Conservation (phyloP, 768 basidiomycete species). For the Floccularia luteovirens region DNA sequence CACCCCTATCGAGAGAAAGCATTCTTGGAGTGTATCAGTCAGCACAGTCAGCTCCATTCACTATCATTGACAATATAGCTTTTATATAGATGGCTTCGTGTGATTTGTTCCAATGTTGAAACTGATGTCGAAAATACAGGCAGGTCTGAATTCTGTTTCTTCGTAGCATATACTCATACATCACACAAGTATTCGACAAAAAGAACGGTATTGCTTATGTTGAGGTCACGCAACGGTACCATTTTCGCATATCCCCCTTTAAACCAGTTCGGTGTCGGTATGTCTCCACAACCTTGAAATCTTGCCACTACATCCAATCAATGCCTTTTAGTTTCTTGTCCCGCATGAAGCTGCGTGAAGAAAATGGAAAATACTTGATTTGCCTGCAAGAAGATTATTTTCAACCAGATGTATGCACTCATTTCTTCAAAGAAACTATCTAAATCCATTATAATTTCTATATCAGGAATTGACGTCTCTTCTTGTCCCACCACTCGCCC, state of each 20-base stretch:
- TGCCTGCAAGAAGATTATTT: slow-evolving; percentile 36
- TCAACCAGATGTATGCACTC: slow-evolving; percentile 18
- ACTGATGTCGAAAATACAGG: slow-evolving; percentile 29
- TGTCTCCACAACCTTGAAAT: slow-evolving; percentile 7
- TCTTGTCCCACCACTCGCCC: slow-evolving; percentile 13
- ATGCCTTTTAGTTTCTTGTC: neutral
- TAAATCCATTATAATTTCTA: too few species aligned
- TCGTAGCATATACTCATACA: neutral
- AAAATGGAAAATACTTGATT: slow-evolving; percentile 30
- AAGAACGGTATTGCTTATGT: slow-evolving; percentile 27
- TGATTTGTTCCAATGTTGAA: slow-evolving; percentile 38
- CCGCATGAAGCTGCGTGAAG: slow-evolving; percentile 38
- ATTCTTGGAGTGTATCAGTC: slow-evolving; percentile 49
- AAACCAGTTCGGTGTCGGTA: slow-evolving; percentile 34
- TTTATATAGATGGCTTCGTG: slow-evolving; percentile 42
- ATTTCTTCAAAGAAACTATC: slow-evolving; percentile 1
- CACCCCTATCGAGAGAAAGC: slow-evolving; percentile 35
- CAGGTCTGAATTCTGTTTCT: slow-evolving; percentile 19
- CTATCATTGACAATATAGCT: neutral
- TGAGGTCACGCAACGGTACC: slow-evolving; percentile 40
- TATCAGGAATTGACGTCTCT: slow-evolving; percentile 16
- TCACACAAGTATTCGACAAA: slow-evolving; percentile 35
- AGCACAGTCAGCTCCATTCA: slow-evolving; percentile 6
- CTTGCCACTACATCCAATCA: too few species aligned
- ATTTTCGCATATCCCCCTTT: slow-evolving; percentile 35